These are phyloP conservation scores for Trametes punicea DNA, from an alignment of 768 basidiomycete species.

Conservation along the genomic window DNA sequence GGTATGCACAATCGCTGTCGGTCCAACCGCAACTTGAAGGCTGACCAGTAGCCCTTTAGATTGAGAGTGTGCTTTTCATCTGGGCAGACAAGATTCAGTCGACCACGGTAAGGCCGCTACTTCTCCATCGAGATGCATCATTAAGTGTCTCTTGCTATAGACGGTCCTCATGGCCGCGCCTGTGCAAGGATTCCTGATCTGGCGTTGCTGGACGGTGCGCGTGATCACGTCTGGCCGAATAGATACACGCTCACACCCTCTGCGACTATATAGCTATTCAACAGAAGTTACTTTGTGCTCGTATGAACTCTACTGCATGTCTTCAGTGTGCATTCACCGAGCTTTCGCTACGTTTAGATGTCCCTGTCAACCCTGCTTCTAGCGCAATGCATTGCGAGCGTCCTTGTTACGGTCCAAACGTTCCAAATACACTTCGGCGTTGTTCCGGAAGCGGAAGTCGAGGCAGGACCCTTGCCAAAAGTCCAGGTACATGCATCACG, in stretches of 20 bases:
- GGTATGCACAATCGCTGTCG: slow-evolving; percentile 13
- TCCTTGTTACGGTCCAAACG: slow-evolving; percentile 17
- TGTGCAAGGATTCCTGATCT: slow-evolving; percentile 28
- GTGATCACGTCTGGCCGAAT: not conserved
- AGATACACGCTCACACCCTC: not conserved
- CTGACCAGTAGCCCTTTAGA: not conserved
- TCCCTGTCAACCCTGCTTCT: slow-evolving; percentile 9
- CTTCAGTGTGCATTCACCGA: not conserved
- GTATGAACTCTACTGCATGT: slow-evolving; percentile 1
- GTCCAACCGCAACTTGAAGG: not conserved
- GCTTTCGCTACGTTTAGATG: not conserved
- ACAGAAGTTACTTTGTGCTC: slow-evolving; percentile 13
- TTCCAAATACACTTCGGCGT: slow-evolving; percentile 19
- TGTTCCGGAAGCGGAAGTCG: slow-evolving; percentile 8
- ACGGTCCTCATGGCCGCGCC: slow-evolving; percentile 26
- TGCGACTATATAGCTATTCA: slow-evolving; percentile 19
- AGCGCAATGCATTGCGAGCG: slow-evolving; percentile 9
- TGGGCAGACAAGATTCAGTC: slow-evolving; percentile 24
- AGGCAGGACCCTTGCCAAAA: slow-evolving; percentile 11
- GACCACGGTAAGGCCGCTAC: slow-evolving; percentile 8
- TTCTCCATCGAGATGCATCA: not conserved
- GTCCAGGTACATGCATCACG: slow-evolving; percentile 1
- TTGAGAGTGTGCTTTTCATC: slow-evolving; percentile 9
- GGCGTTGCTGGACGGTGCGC: slow-evolving; percentile 30
- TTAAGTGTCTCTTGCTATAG: slow-evolving; percentile 1